Evolutionary conservation across 345 rosid species (phyloP), one percentile per base, ranked within the genome.

Genomic region (Eutrema japonicum): DNA sequence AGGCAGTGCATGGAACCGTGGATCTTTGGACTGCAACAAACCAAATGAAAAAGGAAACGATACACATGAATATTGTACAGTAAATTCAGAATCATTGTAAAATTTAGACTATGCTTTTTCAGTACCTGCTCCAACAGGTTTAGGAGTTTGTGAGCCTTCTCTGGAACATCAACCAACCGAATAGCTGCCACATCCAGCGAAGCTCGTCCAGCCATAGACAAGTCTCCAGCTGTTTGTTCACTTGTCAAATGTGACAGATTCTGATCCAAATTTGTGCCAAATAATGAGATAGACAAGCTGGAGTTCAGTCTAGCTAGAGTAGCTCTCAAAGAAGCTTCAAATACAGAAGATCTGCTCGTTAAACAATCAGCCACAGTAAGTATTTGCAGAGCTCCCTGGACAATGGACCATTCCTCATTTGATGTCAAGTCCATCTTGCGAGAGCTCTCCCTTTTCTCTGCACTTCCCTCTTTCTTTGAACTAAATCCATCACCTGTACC

Each of bases 391-490:
- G 97, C 93, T 76, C 97, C 99, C 75, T 92, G 97, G 57, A 95
- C 96, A 59, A 95, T 92, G 62, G 99, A 95, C 99, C 99, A 95
- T 80, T 95, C 99, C 66, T 95, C 99, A 79, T 87, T 92, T 26
- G 97, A 95, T 50, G 84, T 75, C 74, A 66, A 72, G 62, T 90
- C 96, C 49, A 37, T 83, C 83, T 84, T 92, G 41, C 93, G 88
- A 51, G 85, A 70, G 77, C 68, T 83, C 76, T 85, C 89, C 71
- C 75, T 77, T 71, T 77, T 77, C 77, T 77, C 80, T 59, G 81
- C 67, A 72, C 79, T 70, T 35, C 78, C 89, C 10, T 91, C 98
- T 69, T 85, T 88, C 83, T 86, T 91, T 54, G 83, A 68, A 50
- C 72, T 67, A 54, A 71, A 70, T 58, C 80, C 83, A 53, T 90